A percentile compares a stretch with the other conserved stretches of the same genome.
Evolutionary conservation across 208 protist species (phyloP).

Genomic region (Acanthamoeba lenticulata): DNA sequence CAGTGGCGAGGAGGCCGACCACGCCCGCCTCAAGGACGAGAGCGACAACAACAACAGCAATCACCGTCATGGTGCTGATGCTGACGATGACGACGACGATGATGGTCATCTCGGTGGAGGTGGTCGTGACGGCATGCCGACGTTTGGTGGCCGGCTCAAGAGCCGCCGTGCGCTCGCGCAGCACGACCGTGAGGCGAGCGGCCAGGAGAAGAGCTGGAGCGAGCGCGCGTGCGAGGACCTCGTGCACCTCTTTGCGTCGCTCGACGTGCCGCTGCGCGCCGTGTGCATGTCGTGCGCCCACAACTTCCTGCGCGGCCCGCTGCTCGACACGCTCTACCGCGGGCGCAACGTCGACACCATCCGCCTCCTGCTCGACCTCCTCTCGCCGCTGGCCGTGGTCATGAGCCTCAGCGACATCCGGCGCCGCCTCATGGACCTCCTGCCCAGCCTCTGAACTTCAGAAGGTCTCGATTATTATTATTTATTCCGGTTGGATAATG

Average conservation of each 20-base stretch:
- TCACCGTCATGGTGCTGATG: background rate
- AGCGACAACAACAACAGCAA: background rate
- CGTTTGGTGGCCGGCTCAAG: no score
- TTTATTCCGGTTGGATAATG: background rate
- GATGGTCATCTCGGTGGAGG: background rate
- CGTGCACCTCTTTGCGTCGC: background rate
- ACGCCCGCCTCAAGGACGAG: background rate
- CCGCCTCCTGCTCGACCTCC: background rate
- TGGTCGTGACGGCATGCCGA: no score
- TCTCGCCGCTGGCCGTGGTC: background rate
- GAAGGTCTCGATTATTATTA: background rate
- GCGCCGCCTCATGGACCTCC: background rate
- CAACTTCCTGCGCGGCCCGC: background rate
- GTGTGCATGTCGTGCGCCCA: background rate
- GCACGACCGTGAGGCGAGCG: background rate
- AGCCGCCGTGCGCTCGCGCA: background rate
- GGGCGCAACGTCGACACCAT: background rate
- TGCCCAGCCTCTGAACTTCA: background rate
- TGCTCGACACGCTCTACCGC: background rate
- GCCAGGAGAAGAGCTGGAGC: background rate
- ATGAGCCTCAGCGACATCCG: slow-evolving; percentile 8
- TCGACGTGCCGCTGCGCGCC: background rate
- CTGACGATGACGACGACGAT: background rate
- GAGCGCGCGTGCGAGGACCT: background rate
- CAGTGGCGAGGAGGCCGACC: background rate